Evolutionary conservation across 306 rosid species (phyloP).

Genomic region (Chamaecrista fasciculata): DNA sequence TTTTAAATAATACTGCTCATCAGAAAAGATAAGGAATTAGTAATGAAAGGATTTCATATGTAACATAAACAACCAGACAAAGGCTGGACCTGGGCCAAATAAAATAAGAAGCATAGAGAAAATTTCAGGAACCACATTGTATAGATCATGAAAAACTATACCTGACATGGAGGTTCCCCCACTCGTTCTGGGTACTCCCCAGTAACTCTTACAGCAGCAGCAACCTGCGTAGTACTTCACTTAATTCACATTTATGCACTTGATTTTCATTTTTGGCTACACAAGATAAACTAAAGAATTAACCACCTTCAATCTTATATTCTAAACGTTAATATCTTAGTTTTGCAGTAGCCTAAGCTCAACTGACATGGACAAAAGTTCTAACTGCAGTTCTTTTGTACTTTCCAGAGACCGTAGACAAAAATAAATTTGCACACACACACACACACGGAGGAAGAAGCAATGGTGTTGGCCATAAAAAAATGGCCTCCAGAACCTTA

Average conservation of each 20-base stretch:
- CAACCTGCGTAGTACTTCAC: slow-evolving; percentile 51
- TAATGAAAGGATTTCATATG: neutral
- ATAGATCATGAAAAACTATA: slow-evolving; percentile 18
- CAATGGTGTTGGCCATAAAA: neutral
- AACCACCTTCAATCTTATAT: neutral
- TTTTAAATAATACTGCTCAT: slow-evolving; percentile 76
- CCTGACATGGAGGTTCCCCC: slow-evolving; percentile 90
- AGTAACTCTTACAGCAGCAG: slow-evolving; percentile 81
- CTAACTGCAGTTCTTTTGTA: neutral
- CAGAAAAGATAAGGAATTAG: slow-evolving; percentile 23
- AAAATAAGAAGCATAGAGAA: neutral
- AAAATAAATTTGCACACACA: neutral
- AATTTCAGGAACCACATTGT: slow-evolving; percentile 9
- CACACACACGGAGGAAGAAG: neutral
- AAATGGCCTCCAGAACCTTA: neutral
- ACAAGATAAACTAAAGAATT: neutral
- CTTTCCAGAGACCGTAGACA: neutral
- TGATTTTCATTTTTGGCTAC: neutral
- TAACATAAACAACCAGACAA: neutral
- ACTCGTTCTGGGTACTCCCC: slow-evolving; percentile 92
- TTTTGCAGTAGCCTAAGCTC: neutral
- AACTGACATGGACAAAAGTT: slow-evolving; percentile 6
- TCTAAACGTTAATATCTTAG: neutral
- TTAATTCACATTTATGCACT: slow-evolving; percentile 21
- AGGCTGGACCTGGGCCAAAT: neutral